Evolutionary conservation across 768 basidiomycete genomes (phyloP), one percentile per base, ranked within the genome.

Genomic region (Crepidotus variabilis): DNA sequence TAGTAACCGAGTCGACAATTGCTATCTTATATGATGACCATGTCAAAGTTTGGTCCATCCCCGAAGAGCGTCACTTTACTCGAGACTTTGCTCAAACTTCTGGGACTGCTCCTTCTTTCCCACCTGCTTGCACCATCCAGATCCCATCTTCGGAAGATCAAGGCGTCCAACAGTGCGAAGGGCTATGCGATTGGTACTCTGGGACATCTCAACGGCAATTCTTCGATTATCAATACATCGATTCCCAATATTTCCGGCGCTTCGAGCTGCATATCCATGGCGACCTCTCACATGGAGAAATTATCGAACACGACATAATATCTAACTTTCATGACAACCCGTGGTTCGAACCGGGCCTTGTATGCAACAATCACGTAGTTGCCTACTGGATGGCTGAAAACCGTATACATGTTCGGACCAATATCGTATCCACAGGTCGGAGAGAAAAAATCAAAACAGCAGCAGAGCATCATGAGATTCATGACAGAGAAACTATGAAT

Each of bases 141-240:
- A 58, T 57, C 24, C 59, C 52, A 24, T 23, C 4, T 0, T 21
- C 34, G 2, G n/a, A 32, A n/a, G 39, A 49, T 13, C 20, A 23
- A n/a, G 35, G 43, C n/a, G 54, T 48, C 2, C 21, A 22, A 0
- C 52, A 51, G 21, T 58, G 54, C 39, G 56, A 50, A 13, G 61
- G 59, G 0, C 59, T 59, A 0, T 60, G 61, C 46, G 61, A 62
- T 39, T 62, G 61, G 61, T 62, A 58, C 49, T 62, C 61, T 6
- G 61, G 61, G 4, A 55, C 51, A 11, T 2, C 47, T 9, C 52
- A 56, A 34, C 61, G 59, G 14, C 33, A 53, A n/a, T 20, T 33
- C 24, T 47, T 24, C 16, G 46, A 47, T 16, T 23, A 48, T 22
- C 20, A 7, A 24, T 22, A 32, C 18, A 16, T 11, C 14, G 43